Evolutionary conservation across 495 filamentous ascomycete species (phyloP), one percentile per base, ranked within the genome.

Genomic region (Daldinia childiae): DNA sequence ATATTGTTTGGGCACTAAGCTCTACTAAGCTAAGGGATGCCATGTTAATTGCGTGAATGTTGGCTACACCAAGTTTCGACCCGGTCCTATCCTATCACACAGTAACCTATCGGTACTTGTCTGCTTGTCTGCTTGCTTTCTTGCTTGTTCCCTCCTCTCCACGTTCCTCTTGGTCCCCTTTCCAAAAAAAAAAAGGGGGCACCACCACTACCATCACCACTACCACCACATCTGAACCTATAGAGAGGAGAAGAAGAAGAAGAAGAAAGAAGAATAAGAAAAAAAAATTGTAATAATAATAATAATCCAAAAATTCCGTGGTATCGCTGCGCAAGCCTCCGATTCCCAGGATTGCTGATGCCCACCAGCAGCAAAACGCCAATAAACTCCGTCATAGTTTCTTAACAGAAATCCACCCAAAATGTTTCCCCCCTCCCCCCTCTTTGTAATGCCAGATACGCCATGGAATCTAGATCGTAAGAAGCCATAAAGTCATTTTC

Each of bases 281-380:
- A 51, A 51, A 24, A 32, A 21, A 29, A 48, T 27, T 63, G 48
- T 63, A 39, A n/a, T 48, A 61, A 70, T 38, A 50, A 66, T 50
- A 65, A 65, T 17, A 64, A 52, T 57, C 60, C 45, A 72, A 52
- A 52, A 59, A 56, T 50, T 62, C 71, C 71, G 36, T 70, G 71
- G 71, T 74, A 74, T 74, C 66, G 71, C 67, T 62, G 62, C 52
- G 65, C 62, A 66, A 74, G 52, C 58, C 58, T 51, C 43, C 27
- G 58, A 29, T 65, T 34, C 54, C 71, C 58, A 59, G 59, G 66
- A 62, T 71, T 66, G 73, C 59, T 74, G 71, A 77, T 69, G 77
- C 75, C 77, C 68, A 61, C 75, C 60, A 74, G 68, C 60, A 74
- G 68, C 68, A 79, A 48, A 79, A 76, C 75, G 75, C 77, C 63